Evolutionary conservation across 805 yeast genomes (phyloP).

Genomic region (Kregervanrija fluxuum): DNA sequence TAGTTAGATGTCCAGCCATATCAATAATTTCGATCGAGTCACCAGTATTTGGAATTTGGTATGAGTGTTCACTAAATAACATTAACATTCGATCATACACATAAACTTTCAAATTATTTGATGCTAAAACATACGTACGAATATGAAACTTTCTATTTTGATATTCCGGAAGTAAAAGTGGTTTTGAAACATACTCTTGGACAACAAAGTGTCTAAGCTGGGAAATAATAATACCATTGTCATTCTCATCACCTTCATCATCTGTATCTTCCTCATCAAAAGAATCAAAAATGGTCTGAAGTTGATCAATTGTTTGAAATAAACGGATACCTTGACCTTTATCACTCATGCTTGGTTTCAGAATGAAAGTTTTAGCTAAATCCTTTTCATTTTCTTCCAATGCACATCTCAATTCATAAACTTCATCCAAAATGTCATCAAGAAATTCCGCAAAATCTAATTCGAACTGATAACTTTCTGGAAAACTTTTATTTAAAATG

Average conservation of each 20-base stretch:
- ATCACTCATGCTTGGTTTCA: slow-evolving; percentile 96
- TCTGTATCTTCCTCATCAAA: slow-evolving; percentile 71
- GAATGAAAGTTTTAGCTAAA: slow-evolving; percentile 59
- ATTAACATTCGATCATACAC: slow-evolving; percentile 79
- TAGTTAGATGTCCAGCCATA: slow-evolving; percentile 79
- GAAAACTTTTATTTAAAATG: slow-evolving; percentile 51
- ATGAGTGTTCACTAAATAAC: slow-evolving; percentile 62
- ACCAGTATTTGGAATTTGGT: slow-evolving; percentile 27
- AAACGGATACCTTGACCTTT: slow-evolving; percentile 92
- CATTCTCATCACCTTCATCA: slow-evolving; percentile 46
- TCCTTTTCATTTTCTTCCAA: slow-evolving; percentile 43
- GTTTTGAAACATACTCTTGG: slow-evolving; percentile 69
- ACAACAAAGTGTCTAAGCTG: slow-evolving; percentile 87
- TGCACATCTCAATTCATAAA: slow-evolving; percentile 80
- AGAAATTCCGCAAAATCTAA: slow-evolving; percentile 93
- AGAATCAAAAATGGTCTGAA: slow-evolving; percentile 76
- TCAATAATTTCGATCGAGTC: slow-evolving; percentile 28
- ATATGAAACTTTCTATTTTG: slow-evolving; percentile 78
- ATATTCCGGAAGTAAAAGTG: slow-evolving; percentile 57
- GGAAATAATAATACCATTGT: slow-evolving; percentile 69
- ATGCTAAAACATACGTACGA: slow-evolving; percentile 72
- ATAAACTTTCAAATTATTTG: slow-evolving; percentile 67
- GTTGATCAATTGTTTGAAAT: slow-evolving; percentile 68
- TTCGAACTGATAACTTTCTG: slow-evolving; percentile 74
- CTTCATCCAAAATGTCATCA: slow-evolving; percentile 90